These are phyloP conservation scores for Saturnispora serradocipensis DNA, from an alignment of 805 yeast species.

Conservation along the genomic window DNA sequence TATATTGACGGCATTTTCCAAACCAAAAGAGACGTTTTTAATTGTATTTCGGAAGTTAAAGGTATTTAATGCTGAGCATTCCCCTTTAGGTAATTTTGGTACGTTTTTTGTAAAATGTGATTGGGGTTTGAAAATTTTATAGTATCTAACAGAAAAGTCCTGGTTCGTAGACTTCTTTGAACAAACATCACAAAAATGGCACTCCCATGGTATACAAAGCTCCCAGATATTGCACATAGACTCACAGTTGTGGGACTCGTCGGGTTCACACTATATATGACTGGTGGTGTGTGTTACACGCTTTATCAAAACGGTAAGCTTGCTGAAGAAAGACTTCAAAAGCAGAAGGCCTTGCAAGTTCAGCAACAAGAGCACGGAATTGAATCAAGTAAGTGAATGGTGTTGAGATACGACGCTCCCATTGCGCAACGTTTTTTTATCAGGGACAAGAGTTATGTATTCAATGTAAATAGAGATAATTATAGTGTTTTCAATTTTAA, in stretches of 20 bases:
- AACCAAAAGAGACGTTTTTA: background rate
- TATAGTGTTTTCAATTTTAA: too few relatives aligned
- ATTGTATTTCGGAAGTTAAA: background rate
- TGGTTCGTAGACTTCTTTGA: background rate
- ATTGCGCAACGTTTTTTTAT: background rate
- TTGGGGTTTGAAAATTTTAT: background rate
- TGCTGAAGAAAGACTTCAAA: conserved; percentile 36
- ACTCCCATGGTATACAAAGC: conserved; percentile 65
- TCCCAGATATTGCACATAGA: conserved; percentile 65
- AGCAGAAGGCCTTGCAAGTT: conserved; percentile 19
- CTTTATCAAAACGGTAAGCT: conserved; percentile 44
- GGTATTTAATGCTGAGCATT: background rate
- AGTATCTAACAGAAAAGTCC: background rate
- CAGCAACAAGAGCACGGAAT: conserved; percentile 17
- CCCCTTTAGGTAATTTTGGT: background rate
- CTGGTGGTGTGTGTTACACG: conserved; percentile 43
- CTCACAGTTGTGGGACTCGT: conserved; percentile 57
- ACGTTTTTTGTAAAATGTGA: background rate
- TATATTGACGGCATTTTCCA: conserved; percentile 21
- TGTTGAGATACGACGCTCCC: too few relatives aligned
- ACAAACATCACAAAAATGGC: conserved; percentile 6
- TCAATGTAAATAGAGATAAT: background rate
- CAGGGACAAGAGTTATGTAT: background rate
- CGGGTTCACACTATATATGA: conserved; percentile 43
- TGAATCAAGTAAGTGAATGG: background rate